phyloP scores from a whole-genome alignment of 805 yeast genomes.

The Yarrowia porcina region DNA sequence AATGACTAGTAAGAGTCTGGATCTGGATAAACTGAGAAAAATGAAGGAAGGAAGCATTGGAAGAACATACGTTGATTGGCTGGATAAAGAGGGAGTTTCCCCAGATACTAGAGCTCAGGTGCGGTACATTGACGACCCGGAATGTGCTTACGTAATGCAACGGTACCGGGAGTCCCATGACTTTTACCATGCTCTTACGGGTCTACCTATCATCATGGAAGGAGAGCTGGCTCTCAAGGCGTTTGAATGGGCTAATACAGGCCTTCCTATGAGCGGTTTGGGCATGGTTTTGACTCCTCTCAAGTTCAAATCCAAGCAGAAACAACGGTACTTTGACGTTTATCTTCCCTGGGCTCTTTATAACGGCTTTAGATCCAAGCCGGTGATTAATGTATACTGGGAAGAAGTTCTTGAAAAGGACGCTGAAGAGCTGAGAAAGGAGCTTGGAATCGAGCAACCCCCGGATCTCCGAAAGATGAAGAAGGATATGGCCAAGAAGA shows the following conservation, averaged over 20 bases:
- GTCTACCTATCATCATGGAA: constrained; percentile 84
- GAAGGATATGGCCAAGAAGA: constrained; percentile 20
- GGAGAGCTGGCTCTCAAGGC: constrained; percentile 96
- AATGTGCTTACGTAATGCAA: constrained; percentile 87
- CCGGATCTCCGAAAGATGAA: constrained; percentile 66
- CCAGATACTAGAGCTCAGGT: constrained; percentile 94
- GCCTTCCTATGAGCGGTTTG: constrained; percentile 92
- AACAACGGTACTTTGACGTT: constrained; percentile 58
- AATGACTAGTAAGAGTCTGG: constrained; percentile 67
- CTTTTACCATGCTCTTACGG: constrained; percentile 88
- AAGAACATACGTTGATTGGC: constrained; percentile 73
- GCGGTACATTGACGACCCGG: constrained; percentile 81
- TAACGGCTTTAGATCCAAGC: constrained; percentile 68
- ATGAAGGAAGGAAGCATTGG: constrained; percentile 75
- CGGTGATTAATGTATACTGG: constrained; percentile 89
- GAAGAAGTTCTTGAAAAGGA: constrained; percentile 74
- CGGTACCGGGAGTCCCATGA: constrained; percentile 96
- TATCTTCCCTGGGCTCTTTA: constrained; percentile 86
- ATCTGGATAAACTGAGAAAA: constrained; percentile 55
- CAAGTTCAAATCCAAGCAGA: constrained; percentile 62
- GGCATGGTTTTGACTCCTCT: constrained; percentile 90
- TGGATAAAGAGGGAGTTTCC: constrained; percentile 79
- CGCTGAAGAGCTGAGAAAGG: constrained; percentile 64
- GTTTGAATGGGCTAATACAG: constrained; percentile 86
- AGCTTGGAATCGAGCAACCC: constrained; percentile 72